A percentile compares a stretch with the other conserved stretches of the same genome.
Conservation (phyloP, 2,329 filamentous ascomycete species). For the Fonsecaea nubica region DNA sequence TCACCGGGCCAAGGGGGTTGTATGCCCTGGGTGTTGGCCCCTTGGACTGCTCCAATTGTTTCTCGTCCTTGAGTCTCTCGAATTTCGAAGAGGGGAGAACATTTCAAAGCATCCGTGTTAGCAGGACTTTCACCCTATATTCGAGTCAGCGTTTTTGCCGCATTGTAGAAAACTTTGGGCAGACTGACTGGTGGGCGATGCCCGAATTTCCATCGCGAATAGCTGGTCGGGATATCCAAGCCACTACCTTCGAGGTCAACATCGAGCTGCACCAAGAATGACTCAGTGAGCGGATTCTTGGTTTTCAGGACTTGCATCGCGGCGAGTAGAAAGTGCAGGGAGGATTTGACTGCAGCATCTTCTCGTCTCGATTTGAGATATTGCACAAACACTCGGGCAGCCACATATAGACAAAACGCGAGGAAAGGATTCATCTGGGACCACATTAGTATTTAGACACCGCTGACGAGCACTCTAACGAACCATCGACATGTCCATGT, state of each 20-base stretch:
- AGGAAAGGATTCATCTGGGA: conserved; percentile 90
- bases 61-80: conserved; percentile 30
- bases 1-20: conserved; percentile 9
- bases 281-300: conserved; percentile 89
- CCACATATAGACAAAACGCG: conserved; percentile 95
- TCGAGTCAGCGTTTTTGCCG: conserved; percentile 14
- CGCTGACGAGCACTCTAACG: conserved; percentile 47
- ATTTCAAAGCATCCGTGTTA: conserved; percentile 38
- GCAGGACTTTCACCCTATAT: conserved; percentile 36
- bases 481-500: conserved; percentile 83
- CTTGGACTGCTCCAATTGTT: not conserved
- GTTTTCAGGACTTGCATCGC: conserved; percentile 89
- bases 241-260: conserved; percentile 76
- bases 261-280: conserved; percentile 90
- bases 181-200: conserved; percentile 32
- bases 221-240: conserved; percentile 41
- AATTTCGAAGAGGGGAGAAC: conserved; percentile 38
- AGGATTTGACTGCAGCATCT: conserved; percentile 76
- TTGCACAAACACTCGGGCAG: conserved; percentile 91
- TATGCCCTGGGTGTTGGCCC: conserved; percentile 5
- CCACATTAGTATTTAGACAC: not conserved
- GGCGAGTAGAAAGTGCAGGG: conserved; percentile 85
- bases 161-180: not conserved
- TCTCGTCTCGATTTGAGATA: conserved; percentile 93
- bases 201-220: conserved; percentile 36